Percentiles rank a stretch among this genome's conserved stretches.
Evolutionary conservation across 306 rosid species (phyloP).

Genomic region (Pterocarpus santalinus): DNA sequence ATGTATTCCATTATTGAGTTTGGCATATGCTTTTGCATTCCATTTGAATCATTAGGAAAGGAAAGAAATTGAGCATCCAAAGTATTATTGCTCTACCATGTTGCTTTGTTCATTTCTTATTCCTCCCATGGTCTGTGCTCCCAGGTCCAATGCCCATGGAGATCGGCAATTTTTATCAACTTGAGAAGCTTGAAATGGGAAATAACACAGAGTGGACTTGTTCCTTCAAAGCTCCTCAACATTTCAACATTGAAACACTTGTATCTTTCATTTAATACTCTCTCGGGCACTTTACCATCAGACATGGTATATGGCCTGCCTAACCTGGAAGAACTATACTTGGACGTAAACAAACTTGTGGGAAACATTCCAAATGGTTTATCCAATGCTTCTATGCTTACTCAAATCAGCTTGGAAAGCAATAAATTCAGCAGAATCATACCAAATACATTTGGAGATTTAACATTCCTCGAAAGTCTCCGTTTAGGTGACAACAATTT

Average conservation of each 20-base stretch:
- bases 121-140: not conserved
- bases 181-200: not conserved
- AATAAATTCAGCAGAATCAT: conserved; percentile 20
- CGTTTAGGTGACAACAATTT: not conserved
- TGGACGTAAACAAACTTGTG: conserved; percentile 16
- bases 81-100: too few relatives aligned
- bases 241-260: conserved; percentile 29
- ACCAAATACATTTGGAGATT: conserved; percentile 36
- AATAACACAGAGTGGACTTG: not conserved
- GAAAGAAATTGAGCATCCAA: too few relatives aligned
- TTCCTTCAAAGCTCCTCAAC: conserved; percentile 43
- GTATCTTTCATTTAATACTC: not conserved
- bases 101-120: too few relatives aligned
- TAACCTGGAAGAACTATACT: not conserved
- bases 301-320: conserved; percentile 24
- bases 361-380: conserved; percentile 40
- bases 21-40: too few relatives aligned
- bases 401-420: not conserved
- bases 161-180: conserved; percentile 25
- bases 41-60: too few relatives aligned
- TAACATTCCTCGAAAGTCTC: not conserved
- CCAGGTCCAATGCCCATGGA: conserved; percentile 40
- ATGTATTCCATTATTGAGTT: too few relatives aligned
- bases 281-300: conserved; percentile 39
- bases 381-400: conserved; percentile 42